Evolutionary conservation across 2,329 filamentous ascomycete species (phyloP), one percentile per base, ranked within the genome.

Genomic region (Simplicillium aogashimaense): DNA sequence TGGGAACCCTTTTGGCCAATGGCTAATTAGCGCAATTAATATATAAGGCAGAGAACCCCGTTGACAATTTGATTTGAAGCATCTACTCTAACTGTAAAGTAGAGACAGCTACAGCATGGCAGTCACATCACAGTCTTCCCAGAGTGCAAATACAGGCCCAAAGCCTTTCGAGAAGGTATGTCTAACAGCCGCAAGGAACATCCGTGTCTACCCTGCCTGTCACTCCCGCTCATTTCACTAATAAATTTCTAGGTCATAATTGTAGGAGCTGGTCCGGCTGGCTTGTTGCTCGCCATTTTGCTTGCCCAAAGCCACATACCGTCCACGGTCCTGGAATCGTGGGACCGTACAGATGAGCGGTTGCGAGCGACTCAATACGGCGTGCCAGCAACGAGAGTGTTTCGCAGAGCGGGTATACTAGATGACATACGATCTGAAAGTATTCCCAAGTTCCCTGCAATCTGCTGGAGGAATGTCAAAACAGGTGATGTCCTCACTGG

Each of bases 281-380:
- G 50, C 16, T 45, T 51, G 31, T 33, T 52, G 15, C 41, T 52
- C 4, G 43, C 47, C 14, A 42, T 53, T 13, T 40, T 54, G 30
- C 43, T 54, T 8, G 46, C 47, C 3, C 47, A 50, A 35, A 43
- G 45, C 17, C 40, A 47, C 25, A 53, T 57, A 31, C 30, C 42
- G 6, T 53, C 53, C 16, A 50, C 47, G 2, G 43, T 59, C 4
- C 40, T 59, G 17, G 55, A 58, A 32, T 48, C 50, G 39, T 48
- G 51, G 13, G 39, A 39, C 10, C 35, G 41, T 2, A 46, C 57
- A 16, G 54, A 59, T 41, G 50, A 44, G 5, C 52, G 55, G 35
- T 53, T 55, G 8, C 52, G 56, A 20, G 57, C 58, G 4, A 53
- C 48, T 35, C 51, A 56, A 45, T 58, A 60, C 44, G 52, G 44